phyloP scores from a whole-genome alignment of 768 basidiomycete genomes.

The Cytidiella melzeri region DNA sequence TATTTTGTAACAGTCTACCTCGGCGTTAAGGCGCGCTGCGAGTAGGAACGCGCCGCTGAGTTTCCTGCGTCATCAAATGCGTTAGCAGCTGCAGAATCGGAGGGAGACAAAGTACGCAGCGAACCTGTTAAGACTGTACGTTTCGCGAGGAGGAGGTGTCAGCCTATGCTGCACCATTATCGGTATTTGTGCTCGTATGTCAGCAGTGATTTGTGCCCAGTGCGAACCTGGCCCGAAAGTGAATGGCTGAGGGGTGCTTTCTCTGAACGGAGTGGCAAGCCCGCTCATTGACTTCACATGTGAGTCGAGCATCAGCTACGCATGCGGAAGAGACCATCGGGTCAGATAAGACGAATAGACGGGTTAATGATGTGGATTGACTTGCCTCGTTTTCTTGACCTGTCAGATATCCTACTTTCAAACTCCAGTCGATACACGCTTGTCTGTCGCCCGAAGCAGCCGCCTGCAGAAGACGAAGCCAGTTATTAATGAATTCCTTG shows the following conservation, averaged over 20 bases:
- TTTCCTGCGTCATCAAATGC: slow-evolving; percentile 43
- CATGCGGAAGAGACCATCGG: neutral
- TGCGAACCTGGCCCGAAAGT: slow-evolving; percentile 61
- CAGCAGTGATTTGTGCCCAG: slow-evolving; percentile 68
- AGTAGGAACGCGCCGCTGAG: slow-evolving; percentile 78
- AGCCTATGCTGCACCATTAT: slow-evolving; percentile 84
- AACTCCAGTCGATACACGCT: slow-evolving; percentile 65
- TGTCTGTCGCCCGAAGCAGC: slow-evolving; percentile 64
- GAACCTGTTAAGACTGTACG: slow-evolving; percentile 88
- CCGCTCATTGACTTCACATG: slow-evolving; percentile 81
- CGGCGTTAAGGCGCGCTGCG: slow-evolving; percentile 67
- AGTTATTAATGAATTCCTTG: slow-evolving; percentile 80
- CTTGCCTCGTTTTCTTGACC: slow-evolving; percentile 79
- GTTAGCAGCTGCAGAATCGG: neutral
- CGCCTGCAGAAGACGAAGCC: slow-evolving; percentile 78
- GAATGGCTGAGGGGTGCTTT: slow-evolving; percentile 61
- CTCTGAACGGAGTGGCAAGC: slow-evolving; percentile 80
- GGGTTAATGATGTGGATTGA: neutral
- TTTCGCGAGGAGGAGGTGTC: slow-evolving; percentile 90
- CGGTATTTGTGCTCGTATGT: slow-evolving; percentile 79
- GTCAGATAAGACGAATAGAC: neutral
- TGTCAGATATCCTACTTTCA: slow-evolving; percentile 84
- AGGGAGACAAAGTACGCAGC: slow-evolving; percentile 13
- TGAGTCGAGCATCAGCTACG: slow-evolving; percentile 85
- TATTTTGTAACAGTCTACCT: slow-evolving; percentile 62